Evolutionary conservation across 257 asterid genomes (phyloP), one percentile per base, ranked within the genome.

Genomic region (Catharanthus roseus): DNA sequence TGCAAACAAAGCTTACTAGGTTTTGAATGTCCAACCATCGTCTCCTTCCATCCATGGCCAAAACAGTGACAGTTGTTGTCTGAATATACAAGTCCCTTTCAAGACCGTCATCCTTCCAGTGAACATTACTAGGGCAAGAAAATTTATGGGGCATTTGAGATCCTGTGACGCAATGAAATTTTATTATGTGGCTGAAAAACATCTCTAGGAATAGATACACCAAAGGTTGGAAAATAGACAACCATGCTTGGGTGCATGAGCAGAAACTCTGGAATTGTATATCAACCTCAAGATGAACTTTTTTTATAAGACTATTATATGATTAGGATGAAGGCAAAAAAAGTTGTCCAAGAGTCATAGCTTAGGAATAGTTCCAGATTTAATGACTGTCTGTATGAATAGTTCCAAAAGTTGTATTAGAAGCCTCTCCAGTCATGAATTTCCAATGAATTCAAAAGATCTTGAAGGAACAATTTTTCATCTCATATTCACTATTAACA

Each of bases 21-120:
- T 88, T 88, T 68, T 86, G 89, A 81, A 95, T 88, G 88, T 95
- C 99, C 86, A 95, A 73, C 99, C 97, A 95, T 66, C 99, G 86
- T 68, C 96, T 88, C 85, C 96, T 85, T 76, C 99, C 99, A 82
- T 95, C 99, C 99, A 91, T 91, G 45, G 97, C 96, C 74, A 91
- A 83, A 81, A 95, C 86, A 66, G 96, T 91, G 78, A 91, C 85
- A n/a, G 89, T 88, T 53, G 85, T 80, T 15, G 89, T 88, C 81
- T 83, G 90, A 69, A 95, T 87, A 79, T 87, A 82, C 77, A 95
- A 84, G 77, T 95, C 99, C 77, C 82, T 91, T 85, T 95, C 97
- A 75, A 85, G 93, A 74, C 91, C 95, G 82, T 89, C 97, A 71
- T 86, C 86, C 79, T 82, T 85, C 97, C 97, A 91, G 55, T 81